Base-by-base conservation (phyloP, 441 rosid genomes). In the Brassica hybrid region DNA sequence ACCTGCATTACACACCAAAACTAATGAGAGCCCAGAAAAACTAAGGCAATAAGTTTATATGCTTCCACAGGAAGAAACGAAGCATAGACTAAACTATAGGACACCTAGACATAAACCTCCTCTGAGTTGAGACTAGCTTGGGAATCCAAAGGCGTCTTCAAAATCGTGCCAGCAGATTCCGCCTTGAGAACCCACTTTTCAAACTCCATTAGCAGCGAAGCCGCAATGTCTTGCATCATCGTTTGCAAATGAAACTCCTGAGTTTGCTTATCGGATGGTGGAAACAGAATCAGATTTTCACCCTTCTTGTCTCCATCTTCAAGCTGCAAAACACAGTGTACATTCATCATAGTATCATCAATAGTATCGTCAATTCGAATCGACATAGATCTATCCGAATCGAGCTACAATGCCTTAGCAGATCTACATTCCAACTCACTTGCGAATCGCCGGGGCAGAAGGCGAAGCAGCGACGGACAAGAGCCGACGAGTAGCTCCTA, bases 41-140 rank as follows among this genome's bases (percentile, higher is more conserved):
- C 74, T 63, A 60, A 2, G 64, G 41, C 68, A 43, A 32, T 3
- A 64, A 67, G 50, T 56, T 34, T 21, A 61, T n/a, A 52, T 72
- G 67, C 69, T 76, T 75, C 71, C 80, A 71, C 25, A n/a, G 74
- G 80, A 69, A 60, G 68, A 79, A 54, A 77, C 68, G 69, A 85
- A 67, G 60, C 25, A 62, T 77, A 73, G 73, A 84, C 78, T 23
- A 81, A 85, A 89, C 79, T 84, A 85, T 80, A 87, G 86, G 90
- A 96, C 98, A 94, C 98, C 97, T 96, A 92, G 87, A 91, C 80
- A 88, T 88, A 80, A 87, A 93, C 99, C 99, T 95, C 98, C 97
- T 95, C 98, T 83, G 99, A 88, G 84, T 88, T 88, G 83, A 93
- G 90, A 88, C 90, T 96, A 45, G 99, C 91, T 92, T 96, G 99